These are phyloP conservation scores for Thelephora aurantiotincta DNA, from an alignment of 768 basidiomycete genomes.

Conservation along the genomic window DNA sequence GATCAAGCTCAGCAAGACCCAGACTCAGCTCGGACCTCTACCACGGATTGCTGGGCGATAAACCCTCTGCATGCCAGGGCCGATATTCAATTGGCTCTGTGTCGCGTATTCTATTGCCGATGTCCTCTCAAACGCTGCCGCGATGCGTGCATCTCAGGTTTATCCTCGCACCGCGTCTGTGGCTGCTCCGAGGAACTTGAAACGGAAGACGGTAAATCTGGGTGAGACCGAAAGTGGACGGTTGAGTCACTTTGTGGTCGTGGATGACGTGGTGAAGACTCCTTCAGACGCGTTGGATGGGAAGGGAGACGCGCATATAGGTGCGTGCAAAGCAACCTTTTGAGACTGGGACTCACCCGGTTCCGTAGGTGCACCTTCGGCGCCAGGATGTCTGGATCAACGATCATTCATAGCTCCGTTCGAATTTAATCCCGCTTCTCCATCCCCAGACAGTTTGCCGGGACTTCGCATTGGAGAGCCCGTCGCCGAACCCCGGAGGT, in stretches of 20 bases:
- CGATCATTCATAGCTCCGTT: no score
- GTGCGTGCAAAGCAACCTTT: background rate
- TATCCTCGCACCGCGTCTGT: conserved; percentile 1
- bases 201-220: conserved; percentile 1
- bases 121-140: conserved; percentile 49
- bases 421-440: no score
- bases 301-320: background rate
- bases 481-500: no score
- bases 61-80: conserved; percentile 48
- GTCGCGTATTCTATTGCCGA: conserved; percentile 46
- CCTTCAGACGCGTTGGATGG: no score
- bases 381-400: no score
- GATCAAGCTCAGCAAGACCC: background rate
- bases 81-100: conserved; percentile 59
- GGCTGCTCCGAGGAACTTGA: conserved; percentile 13
- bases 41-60: background rate
- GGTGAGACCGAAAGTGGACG: background rate
- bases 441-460: no score
- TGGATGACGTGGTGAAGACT: no score
- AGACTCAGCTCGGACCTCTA: background rate
- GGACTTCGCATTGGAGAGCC: no score
- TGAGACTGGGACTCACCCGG: conserved; percentile 2
- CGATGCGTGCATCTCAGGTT: conserved; percentile 33
- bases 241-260: no score
- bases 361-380: conserved; percentile 7